A percentile compares a stretch with the other conserved stretches of the same genome.
These are phyloP conservation scores for Monocercomonoides exilis DNA, from an alignment of 78 protist genomes.

Conservation along the genomic window DNA sequence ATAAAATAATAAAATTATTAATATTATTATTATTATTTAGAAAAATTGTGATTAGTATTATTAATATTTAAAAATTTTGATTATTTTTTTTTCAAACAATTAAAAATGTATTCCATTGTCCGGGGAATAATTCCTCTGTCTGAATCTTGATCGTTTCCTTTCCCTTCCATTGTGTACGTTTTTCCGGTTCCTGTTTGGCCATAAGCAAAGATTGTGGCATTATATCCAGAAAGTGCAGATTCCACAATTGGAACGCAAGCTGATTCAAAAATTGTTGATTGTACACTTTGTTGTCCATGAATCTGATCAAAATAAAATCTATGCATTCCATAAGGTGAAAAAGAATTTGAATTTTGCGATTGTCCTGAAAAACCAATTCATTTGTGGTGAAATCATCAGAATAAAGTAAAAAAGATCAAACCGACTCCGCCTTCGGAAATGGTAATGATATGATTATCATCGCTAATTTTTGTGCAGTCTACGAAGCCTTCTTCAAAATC, in stretches of 20 bases:
- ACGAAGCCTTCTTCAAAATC: conserved; percentile 18
- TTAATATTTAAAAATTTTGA: no score
- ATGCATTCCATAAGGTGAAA: neutral
- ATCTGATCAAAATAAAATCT: neutral
- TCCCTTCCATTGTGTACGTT: conserved; percentile 74
- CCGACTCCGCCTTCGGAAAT: conserved; percentile 2
- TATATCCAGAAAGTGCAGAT: neutral
- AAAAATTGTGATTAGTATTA: no score
- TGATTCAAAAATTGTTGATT: neutral
- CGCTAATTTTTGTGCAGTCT: conserved; percentile 1
- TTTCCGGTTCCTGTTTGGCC: conserved; percentile 45
- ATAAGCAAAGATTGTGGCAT: neutral
- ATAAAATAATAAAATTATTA: no score
- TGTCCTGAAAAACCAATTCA: neutral
- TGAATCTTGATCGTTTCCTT: conserved; percentile 29
- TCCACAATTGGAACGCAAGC: neutral
- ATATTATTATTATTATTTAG: no score
- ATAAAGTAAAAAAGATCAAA: neutral
- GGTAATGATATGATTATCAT: neutral
- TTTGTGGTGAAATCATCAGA: neutral
- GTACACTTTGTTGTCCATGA: neutral
- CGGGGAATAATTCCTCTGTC: conserved; percentile 70
- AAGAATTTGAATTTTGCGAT: neutral
- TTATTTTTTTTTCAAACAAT: no score
- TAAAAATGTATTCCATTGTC: conserved; percentile 56